Percentiles rank a stretch among this genome's conserved stretches.
Evolutionary conservation across 129 eudicot species (phyloP).

Genomic region (Artemisia tridentata): DNA sequence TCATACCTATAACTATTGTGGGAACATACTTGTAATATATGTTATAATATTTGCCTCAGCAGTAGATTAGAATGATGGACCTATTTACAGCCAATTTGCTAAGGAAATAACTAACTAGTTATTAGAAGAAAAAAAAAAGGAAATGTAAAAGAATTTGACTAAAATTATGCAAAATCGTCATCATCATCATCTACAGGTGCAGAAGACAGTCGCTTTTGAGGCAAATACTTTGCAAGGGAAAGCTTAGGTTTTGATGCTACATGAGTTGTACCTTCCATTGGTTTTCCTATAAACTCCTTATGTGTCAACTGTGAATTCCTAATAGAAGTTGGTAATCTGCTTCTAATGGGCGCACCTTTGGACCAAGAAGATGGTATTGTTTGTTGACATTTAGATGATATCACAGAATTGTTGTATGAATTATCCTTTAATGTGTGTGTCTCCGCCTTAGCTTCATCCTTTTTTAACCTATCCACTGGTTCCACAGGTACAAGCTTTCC

Average conservation of each 20-base stretch:
- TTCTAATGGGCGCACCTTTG: constrained; percentile 29
- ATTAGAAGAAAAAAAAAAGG: neutral
- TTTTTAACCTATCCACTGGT: constrained; percentile 45
- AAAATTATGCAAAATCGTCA: constrained; percentile 49
- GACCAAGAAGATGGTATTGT: constrained; percentile 37
- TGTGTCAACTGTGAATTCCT: constrained; percentile 38
- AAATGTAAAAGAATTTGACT: constrained; percentile 8
- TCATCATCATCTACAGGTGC: constrained; percentile 44
- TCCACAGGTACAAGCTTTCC: constrained; percentile 96
- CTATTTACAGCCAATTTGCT: constrained; percentile 9
- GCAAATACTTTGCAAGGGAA: constrained; percentile 40
- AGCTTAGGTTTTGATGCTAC: constrained; percentile 37
- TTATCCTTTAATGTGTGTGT: constrained; percentile 31
- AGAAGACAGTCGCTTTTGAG: constrained; percentile 56
- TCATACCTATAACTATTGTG: too few relatives aligned
- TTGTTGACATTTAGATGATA: constrained; percentile 35
- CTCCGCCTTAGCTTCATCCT: constrained; percentile 21
- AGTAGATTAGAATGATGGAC: neutral
- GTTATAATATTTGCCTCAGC: neutral
- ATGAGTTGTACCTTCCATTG: constrained; percentile 42
- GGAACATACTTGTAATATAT: too few relatives aligned
- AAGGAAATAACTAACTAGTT: neutral
- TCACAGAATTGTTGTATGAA: constrained; percentile 18
- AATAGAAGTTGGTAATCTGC: constrained; percentile 36
- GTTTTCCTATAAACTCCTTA: constrained; percentile 37